Evolutionary conservation across 2,329 filamentous ascomycete species (phyloP).

Genomic region (Hymenoscyphus fructigenus): DNA sequence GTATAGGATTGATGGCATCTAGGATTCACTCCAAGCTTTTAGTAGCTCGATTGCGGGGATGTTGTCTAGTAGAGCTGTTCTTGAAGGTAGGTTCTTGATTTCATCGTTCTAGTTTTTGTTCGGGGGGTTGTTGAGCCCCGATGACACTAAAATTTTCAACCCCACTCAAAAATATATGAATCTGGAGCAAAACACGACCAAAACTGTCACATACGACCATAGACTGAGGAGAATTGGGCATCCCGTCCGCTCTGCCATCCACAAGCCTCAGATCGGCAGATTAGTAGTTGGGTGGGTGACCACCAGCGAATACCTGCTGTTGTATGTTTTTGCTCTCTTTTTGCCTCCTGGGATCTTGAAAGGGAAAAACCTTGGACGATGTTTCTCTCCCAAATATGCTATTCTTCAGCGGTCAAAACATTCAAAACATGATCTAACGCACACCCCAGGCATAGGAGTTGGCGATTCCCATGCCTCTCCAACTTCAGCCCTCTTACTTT

Average conservation of each 20-base stretch:
- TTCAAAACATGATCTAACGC: slow-evolving; percentile 12
- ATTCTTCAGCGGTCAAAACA: neutral
- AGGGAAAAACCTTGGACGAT: neutral
- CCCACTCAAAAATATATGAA: no score
- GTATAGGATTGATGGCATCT: neutral
- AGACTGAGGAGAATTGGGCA: no score
- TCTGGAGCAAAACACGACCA: no score
- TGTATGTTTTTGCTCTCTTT: slow-evolving; percentile 1
- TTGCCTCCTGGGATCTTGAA: neutral
- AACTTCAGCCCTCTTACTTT: slow-evolving; percentile 64
- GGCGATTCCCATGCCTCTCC: slow-evolving; percentile 65
- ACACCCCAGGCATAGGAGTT: slow-evolving; percentile 58
- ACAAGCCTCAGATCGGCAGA: no score
- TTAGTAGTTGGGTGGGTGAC: no score
- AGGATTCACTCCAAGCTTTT: slow-evolving; percentile 65
- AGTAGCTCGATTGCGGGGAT: slow-evolving; percentile 64
- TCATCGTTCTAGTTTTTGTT: neutral
- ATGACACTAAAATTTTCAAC: neutral
- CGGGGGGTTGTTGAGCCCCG: neutral
- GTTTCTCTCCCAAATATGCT: neutral
- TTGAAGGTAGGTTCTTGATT: slow-evolving; percentile 51
- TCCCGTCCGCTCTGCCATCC: no score
- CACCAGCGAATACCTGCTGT: neutral
- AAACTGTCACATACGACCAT: neutral
- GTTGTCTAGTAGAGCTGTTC: slow-evolving; percentile 64